Evolutionary conservation across 495 filamentous ascomycete species (phyloP), one percentile per base, ranked within the genome.

Genomic region (Talaromyces adpressus): DNA sequence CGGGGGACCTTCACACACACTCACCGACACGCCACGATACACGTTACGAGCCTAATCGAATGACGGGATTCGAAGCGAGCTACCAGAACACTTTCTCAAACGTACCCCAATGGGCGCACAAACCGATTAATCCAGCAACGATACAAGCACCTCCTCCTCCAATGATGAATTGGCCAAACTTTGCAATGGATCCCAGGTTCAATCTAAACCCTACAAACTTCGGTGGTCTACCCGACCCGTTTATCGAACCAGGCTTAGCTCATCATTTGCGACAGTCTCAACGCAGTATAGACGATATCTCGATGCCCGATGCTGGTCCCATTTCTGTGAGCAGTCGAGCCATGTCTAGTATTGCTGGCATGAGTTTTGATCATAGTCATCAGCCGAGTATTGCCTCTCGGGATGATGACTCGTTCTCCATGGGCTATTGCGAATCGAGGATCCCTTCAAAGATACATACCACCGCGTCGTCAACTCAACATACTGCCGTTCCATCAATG

Each of bases 251-350:
- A 45, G 47, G 69, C 39, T 66, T 71, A 53, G 70, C 69, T 4
- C 74, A 77, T 39, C 70, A 68, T 64, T 77, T 68, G 64, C 76
- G 59, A 69, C 78, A 22, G 70, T 72, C 22, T 78, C 80, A 27
- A 77, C 76, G 22, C 73, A 62, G 60, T 27, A 51, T 74, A 45
- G 75, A 79, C 59, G 82, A 85, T 61, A 64, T 81, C 27, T 75
- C 82, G 6, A 85, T 84, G 83, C 81, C 79, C 30, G 83, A 85
- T 66, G 67, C 68, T 22, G 67, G 64, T 27, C 75, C 77, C 16
- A 74, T 68, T 52, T 77, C 78, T 9, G 67, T 69, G 18, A 79
- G 72, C 62, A 82, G 77, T 64, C 75, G 77, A 45, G 72, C 72
- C 18, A 72, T 79, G 36, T 80, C 78, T 52, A 74, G 70, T 67